These are phyloP conservation scores for Taiozyma sp. DNA, from an alignment of 1,139 yeast species.

Conservation along the genomic window DNA sequence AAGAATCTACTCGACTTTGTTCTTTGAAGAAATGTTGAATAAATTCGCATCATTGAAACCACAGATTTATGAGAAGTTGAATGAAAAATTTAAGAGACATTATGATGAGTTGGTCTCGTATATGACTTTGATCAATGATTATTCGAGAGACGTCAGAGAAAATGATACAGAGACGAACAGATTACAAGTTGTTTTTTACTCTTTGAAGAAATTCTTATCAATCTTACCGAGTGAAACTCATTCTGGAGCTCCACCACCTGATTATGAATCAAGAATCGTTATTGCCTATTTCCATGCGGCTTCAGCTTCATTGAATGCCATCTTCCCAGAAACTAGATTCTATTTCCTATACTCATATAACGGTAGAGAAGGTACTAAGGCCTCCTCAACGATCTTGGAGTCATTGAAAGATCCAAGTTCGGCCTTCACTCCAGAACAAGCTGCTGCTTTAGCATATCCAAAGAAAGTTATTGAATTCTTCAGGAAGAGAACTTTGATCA, in stretches of 20 bases:
- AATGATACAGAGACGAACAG: slow-evolving; percentile 12
- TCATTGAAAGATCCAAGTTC: slow-evolving; percentile 9
- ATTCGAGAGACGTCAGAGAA: slow-evolving; percentile 11
- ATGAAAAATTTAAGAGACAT: slow-evolving; percentile 6
- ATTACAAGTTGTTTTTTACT: slow-evolving; percentile 21
- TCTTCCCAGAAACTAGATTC: slow-evolving; percentile 34
- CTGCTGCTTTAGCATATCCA: slow-evolving; percentile 26
- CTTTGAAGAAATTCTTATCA: slow-evolving; percentile 18
- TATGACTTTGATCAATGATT: slow-evolving; percentile 7
- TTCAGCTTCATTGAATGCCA: slow-evolving; percentile 23
- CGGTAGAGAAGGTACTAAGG: slow-evolving; percentile 27
- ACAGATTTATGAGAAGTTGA: slow-evolving; percentile 12
- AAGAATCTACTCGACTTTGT: slow-evolving; percentile 14
- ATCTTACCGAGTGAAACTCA: slow-evolving; percentile 17
- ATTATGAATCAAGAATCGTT: slow-evolving; percentile 20
- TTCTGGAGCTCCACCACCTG: slow-evolving; percentile 1
- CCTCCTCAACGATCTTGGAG: slow-evolving; percentile 9
- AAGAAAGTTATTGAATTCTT: slow-evolving; percentile 28
- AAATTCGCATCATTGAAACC: slow-evolving; percentile 11
- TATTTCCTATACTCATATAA: slow-evolving; percentile 32
- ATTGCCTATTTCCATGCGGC: slow-evolving; percentile 31
- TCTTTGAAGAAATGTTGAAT: slow-evolving; percentile 15
- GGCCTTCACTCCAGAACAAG: slow-evolving; percentile 9
- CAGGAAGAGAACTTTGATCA: slow-evolving; percentile 26
- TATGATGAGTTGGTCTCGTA: slow-evolving; percentile 16